Evolutionary conservation across 805 yeast species (phyloP), one percentile per base, ranked within the genome.

Genomic region (Millerago galiae): DNA sequence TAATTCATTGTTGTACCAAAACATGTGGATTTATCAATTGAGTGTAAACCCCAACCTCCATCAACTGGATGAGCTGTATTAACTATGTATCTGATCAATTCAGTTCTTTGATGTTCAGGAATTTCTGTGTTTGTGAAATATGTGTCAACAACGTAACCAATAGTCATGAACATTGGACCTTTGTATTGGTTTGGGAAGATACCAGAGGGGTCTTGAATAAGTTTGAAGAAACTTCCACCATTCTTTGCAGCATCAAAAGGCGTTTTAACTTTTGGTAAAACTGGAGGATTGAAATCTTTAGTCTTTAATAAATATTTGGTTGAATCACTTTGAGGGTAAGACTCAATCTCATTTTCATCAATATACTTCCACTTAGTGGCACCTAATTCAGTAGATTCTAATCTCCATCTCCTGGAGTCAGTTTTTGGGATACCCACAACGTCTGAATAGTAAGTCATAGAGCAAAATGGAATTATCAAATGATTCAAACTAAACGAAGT

Each of bases 41-140:
- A 77, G 60, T 93, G 97, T 31, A 93, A 69, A 0, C 99, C 99
- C 99, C 99, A 93, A 2, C 99, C 99, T n/a, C 99, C 99, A 62
- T 93, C 99, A 1, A 90, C 96, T 0, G 97, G 97, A 59, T 93
- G 96, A 0, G 97, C 82, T 0, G 87, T 75, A 59, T 93, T 93
- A n/a, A 88, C 86, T 14, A 93, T 64, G 58, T 90, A 93, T 45
- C 99, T 71, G 24, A 84, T 77, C 56, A 93, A 63, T 62, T 93
- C 99, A 12, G 65, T 63, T 48, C 69, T 69, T 53, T 73, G 76
- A 31, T 75, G 81, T 26, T 78, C 80, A 0, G 90, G 81, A 30
- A 93, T 83, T 10, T 75, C 75, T 0, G 78, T 71, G 30, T 77
- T 74, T 11, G 90, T 74, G 58, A 80, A 79, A 61, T 89, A 86